Percentiles rank a stretch among this genome's conserved stretches.
Conservation (phyloP, 352 stramenopile species). For the Vaucheria bursata region DNA sequence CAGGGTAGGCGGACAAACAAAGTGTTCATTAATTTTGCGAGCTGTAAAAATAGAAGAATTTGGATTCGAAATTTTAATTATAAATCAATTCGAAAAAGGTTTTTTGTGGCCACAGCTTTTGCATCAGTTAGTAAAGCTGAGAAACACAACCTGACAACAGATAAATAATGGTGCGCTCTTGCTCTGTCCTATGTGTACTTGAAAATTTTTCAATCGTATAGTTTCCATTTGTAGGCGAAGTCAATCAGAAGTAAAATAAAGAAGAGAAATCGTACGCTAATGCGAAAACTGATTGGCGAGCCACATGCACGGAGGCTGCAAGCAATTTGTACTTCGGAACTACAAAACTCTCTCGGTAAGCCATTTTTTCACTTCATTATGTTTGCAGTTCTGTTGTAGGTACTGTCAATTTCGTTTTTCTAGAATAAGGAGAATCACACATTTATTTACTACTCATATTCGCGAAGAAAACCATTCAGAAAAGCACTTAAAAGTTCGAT, state of each 20-base stretch:
- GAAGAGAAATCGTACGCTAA: constrained; percentile 41
- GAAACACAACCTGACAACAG: too few relatives aligned
- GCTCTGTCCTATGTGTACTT: too few relatives aligned
- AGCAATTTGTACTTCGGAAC: constrained; percentile 32
- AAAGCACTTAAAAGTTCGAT: too few relatives aligned
- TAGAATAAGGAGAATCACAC: background rate
- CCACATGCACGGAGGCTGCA: constrained; percentile 31
- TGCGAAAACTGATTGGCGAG: constrained; percentile 31
- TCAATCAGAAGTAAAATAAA: constrained; percentile 45
- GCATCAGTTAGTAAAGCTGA: too few relatives aligned
- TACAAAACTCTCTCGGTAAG: constrained; percentile 39
- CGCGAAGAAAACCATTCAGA: background rate
- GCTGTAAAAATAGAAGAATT: too few relatives aligned
- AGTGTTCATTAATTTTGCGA: too few relatives aligned
- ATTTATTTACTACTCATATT: background rate
- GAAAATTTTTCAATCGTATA: background rate
- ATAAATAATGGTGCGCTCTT: too few relatives aligned
- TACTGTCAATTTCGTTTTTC: background rate
- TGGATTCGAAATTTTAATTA: too few relatives aligned
- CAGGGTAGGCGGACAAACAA: too few relatives aligned
- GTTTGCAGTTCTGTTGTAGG: background rate
- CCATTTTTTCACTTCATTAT: background rate
- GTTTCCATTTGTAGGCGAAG: constrained; percentile 13
- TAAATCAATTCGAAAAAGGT: too few relatives aligned
- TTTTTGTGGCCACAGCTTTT: too few relatives aligned